Evolutionary conservation across 2,329 filamentous ascomycete genomes (phyloP), one percentile per base, ranked within the genome.

Genomic region (Alternaria longipes): DNA sequence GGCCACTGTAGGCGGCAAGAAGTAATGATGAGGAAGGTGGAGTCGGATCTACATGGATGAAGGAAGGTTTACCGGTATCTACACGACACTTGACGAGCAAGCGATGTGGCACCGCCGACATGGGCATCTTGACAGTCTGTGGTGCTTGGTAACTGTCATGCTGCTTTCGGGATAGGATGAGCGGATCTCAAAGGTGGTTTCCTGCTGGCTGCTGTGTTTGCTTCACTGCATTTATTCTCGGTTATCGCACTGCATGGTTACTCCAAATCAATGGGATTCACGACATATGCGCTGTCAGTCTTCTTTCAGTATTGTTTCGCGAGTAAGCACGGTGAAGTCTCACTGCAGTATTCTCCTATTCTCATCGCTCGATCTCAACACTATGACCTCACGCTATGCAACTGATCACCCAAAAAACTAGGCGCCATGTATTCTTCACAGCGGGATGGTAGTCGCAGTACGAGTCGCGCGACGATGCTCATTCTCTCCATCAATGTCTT

Each of bases 1-100:
- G 75, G 12, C 75, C 74, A 12, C 47, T 59, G 42, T 61, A 41
- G 47, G 45, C 32, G 55, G 62, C 50, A 42, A 63, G 50, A 30
- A 51, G 34, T 26, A 46, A 46, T 24, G 40, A 45, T 22, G 46
- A 54, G 36, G 38, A 38, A 32, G 53, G 34, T 55, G 45, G 57
- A 51, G 40, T 32, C 16, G 46, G 42, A 34, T 46, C 28, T 46
- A 46, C 53, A 53, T 50, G 51, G 38, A 18, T 18, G 42, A 50
- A 50, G 46, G 46, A 45, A 45, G 14, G 47, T 59, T 52, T 58
- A 56, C 57, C 63, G 56, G 36, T 56, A 20, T 32, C 44, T 54
- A 62, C 60, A 54, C 50, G 46, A 65, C 49, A 36, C 41, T 59
- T 30, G 56, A 57, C 36, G 53, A 56, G 56, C 55, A 63, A 56